Percentiles rank a stretch among this genome's conserved stretches.
These are phyloP conservation scores for Mytilinidion resinicola DNA, from an alignment of 495 filamentous ascomycete genomes.

Conservation along the genomic window DNA sequence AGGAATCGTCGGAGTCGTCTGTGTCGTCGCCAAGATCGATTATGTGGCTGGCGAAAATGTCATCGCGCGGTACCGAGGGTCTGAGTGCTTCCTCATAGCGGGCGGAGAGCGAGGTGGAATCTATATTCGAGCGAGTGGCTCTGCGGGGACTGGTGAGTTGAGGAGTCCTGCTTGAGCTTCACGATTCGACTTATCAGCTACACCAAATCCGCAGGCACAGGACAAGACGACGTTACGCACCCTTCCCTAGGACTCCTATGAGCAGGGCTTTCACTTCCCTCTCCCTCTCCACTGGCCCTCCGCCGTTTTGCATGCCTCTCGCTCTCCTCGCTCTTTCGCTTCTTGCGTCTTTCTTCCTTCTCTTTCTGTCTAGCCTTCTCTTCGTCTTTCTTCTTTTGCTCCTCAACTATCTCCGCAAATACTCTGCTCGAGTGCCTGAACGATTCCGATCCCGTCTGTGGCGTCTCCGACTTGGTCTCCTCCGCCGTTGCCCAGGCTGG, in stretches of 20 bases:
- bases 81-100: neutral
- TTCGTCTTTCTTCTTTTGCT: conserved; percentile 9
- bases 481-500: conserved; percentile 13
- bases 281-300: no score
- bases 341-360: conserved; percentile 4
- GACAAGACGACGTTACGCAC: conserved; percentile 8
- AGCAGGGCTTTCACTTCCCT: neutral
- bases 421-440: conserved; percentile 21
- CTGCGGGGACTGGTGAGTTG: conserved; percentile 5
- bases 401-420: conserved; percentile 16
- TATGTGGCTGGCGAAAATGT: neutral
- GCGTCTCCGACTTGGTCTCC: conserved; percentile 10
- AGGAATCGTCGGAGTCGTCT: conserved; percentile 6
- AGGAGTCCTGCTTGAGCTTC: neutral
- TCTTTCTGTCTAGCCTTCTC: conserved; percentile 7
- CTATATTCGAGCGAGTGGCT: neutral
- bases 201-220: neutral
- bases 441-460: conserved; percentile 10
- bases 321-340: conserved; percentile 1
- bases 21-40: neutral
- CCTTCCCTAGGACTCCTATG: conserved; percentile 1
- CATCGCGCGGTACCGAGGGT: neutral
- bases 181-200: no score
- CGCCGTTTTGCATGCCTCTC: no score
- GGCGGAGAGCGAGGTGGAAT: neutral